Percentiles rank a stretch among this genome's conserved stretches.
These are phyloP conservation scores for Phytophthora foliorum DNA, from an alignment of 352 stramenopile genomes.

Conservation along the genomic window DNA sequence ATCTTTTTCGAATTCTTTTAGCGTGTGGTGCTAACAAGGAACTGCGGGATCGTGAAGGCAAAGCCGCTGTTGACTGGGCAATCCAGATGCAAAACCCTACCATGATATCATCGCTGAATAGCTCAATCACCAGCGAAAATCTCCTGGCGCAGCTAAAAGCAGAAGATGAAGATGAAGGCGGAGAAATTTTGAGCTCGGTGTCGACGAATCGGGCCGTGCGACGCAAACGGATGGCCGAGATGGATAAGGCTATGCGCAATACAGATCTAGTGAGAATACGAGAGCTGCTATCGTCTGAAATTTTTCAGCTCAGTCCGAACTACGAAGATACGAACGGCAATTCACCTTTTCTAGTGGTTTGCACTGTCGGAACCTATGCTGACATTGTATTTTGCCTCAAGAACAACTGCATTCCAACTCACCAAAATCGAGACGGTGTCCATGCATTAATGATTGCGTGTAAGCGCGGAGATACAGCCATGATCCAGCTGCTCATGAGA, in stretches of 20 bases:
- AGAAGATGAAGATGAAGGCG: constrained; percentile 50
- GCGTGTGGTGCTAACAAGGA: constrained; percentile 50
- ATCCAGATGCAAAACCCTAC: constrained; percentile 30
- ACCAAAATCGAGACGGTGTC: constrained; percentile 58
- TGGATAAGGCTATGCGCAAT: constrained; percentile 51
- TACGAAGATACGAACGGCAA: constrained; percentile 56
- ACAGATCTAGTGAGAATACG: constrained; percentile 41
- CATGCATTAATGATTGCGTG: constrained; percentile 59
- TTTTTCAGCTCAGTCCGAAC: constrained; percentile 52
- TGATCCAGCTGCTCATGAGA: constrained; percentile 53
- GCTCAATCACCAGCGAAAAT: constrained; percentile 21
- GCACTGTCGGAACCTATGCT: constrained; percentile 27
- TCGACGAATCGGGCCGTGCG: constrained; percentile 28
- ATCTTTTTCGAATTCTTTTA: constrained; percentile 49
- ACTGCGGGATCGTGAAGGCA: constrained; percentile 30
- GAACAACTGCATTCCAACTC: constrained; percentile 47
- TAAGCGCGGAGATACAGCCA: constrained; percentile 46
- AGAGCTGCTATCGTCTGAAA: constrained; percentile 47
- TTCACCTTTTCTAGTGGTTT: constrained; percentile 54
- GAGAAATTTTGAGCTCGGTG: constrained; percentile 15
- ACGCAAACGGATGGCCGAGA: constrained; percentile 26
- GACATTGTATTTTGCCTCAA: constrained; percentile 55
- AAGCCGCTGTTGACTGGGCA: constrained; percentile 52
- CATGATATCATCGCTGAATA: constrained; percentile 47
- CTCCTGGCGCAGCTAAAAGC: constrained; percentile 51